Evolutionary conservation across 2,329 filamentous ascomycete species (phyloP), one percentile per base, ranked within the genome.

Genomic region (Pezizomycotina sp.): DNA sequence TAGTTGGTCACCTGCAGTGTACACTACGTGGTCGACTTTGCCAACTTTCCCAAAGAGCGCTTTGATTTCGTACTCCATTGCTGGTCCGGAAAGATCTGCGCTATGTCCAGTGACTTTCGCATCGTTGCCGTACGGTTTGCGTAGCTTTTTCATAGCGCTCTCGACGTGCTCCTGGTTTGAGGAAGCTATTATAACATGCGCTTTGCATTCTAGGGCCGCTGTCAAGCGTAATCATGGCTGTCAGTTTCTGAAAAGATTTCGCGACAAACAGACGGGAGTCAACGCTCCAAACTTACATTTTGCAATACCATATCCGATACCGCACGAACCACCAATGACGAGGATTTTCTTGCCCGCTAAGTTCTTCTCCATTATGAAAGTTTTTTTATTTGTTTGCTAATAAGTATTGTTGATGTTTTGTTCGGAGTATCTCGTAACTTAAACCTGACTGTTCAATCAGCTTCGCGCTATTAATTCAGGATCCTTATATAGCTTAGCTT

Each of bases 271-370:
- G n/a, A n/a, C n/a, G n/a, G n/a, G n/a, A n/a, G n/a, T n/a, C n/a
- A n/a, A n/a, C n/a, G n/a, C n/a, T n/a, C n/a, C n/a, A n/a, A n/a
- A n/a, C n/a, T n/a, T n/a, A n/a, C n/a, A n/a, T n/a, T 74, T 65
- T 33, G 73, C 71, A 7, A 72, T 67, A 36, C 58, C 62, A 45
- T 63, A 69, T 20, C 73, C 74, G 25, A 78, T 71, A 33, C 74
- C 74, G 10, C 66, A 63, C 2, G 68, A 67, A 25, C 71, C 74
- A 27, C 74, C 74, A 29, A 77, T 61, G 50, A 78, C 56, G 25
- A 79, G 64, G 47, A 74, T 55, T 42, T 55, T 58, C 14, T 57
- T 53, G 43, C 49, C 54, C 7, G 51, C 40, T 27, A 66, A 60
- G 48, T 63, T 64, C 23, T 38, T 38, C n/a, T n/a, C n/a, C n/a